phyloP scores from a whole-genome alignment of 768 basidiomycete genomes.

The Podaxis sp. region DNA sequence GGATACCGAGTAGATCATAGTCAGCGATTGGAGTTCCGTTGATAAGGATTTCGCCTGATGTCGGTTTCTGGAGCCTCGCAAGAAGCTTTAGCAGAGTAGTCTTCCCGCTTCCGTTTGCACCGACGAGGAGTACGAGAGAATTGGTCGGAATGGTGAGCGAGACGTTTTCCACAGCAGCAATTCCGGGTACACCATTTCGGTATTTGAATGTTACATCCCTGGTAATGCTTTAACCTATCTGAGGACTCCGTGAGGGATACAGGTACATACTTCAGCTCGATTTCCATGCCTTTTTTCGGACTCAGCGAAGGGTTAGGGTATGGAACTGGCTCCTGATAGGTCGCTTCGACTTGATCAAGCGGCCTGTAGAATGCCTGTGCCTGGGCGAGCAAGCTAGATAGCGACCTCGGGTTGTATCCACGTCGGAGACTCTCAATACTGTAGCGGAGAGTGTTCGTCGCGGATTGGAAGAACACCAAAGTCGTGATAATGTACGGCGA shows the following conservation, averaged over 20 bases:
- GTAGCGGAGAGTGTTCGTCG: slow-evolving; percentile 20
- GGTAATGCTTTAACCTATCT: background rate
- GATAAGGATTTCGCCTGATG: slow-evolving; percentile 36
- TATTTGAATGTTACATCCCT: slow-evolving; percentile 20
- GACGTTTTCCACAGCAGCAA: slow-evolving; percentile 28
- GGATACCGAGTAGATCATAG: slow-evolving; percentile 29
- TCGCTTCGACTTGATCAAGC: too few species aligned
- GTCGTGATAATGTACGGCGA: slow-evolving; percentile 28
- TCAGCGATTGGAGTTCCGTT: slow-evolving; percentile 34
- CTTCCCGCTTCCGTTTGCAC: slow-evolving; percentile 45
- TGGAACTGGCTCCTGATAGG: too few species aligned
- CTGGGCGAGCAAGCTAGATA: background rate
- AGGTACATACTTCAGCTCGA: slow-evolving; percentile 22
- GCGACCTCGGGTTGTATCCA: slow-evolving; percentile 7
- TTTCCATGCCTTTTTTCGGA: slow-evolving; percentile 21
- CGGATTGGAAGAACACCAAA: slow-evolving; percentile 34
- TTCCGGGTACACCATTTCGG: background rate
- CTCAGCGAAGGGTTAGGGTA: too few species aligned
- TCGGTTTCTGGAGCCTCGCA: slow-evolving; percentile 29
- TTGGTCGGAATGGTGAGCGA: slow-evolving; percentile 34
- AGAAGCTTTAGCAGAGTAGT: slow-evolving; percentile 42
- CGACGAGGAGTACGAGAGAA: slow-evolving; percentile 34
- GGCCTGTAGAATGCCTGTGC: too few species aligned
- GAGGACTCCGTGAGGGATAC: background rate
- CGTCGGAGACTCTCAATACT: slow-evolving; percentile 14